Evolutionary conservation across 257 asterid genomes (phyloP).

Genomic region (Ilex asprella): DNA sequence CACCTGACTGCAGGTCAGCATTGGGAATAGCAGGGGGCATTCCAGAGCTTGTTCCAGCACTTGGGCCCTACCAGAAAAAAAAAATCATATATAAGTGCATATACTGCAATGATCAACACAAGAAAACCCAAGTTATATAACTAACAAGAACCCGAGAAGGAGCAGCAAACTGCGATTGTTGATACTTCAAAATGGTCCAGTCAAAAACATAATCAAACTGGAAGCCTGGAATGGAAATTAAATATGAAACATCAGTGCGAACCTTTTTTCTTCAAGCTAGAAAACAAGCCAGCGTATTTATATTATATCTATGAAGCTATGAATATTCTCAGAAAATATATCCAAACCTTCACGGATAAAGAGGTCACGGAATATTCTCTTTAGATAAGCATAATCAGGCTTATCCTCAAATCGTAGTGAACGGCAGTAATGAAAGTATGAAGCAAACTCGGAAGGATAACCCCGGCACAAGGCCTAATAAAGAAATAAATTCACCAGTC

Average conservation of each 20-base stretch:
- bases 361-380: constrained; percentile 19
- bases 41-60: constrained; percentile 78
- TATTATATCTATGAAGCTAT: too few relatives aligned
- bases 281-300: too few relatives aligned
- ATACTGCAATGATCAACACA: constrained; percentile 5
- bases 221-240: constrained; percentile 50
- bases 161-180: constrained; percentile 85
- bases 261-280: not conserved
- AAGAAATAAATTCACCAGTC: not conserved
- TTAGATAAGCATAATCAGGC: constrained; percentile 24
- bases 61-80: constrained; percentile 48
- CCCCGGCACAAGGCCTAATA: constrained; percentile 27
- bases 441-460: constrained; percentile 30
- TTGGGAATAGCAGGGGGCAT: constrained; percentile 79
- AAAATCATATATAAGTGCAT: constrained; percentile 1
- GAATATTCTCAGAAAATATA: not conserved
- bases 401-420: constrained; percentile 25
- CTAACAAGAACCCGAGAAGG: constrained; percentile 73
- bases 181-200: constrained; percentile 95
- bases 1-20: constrained; percentile 67
- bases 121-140: constrained; percentile 8
- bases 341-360: constrained; percentile 16
- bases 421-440: constrained; percentile 27
- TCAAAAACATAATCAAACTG: constrained; percentile 95
- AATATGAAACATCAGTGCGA: not conserved